Conservation (phyloP, 441 rosid genomes). For the Brassica balearica region DNA sequence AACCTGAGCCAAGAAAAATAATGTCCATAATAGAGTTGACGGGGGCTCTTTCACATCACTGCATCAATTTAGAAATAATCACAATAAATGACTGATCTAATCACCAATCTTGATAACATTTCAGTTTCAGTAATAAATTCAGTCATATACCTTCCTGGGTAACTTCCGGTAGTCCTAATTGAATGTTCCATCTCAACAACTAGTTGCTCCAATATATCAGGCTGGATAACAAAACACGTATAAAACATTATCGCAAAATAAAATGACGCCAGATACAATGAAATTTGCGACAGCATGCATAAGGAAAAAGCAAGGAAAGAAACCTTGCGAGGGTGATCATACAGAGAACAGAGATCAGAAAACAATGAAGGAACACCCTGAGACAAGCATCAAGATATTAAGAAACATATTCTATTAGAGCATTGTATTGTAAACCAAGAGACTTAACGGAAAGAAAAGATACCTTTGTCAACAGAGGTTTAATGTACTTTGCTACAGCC, state of each 20-base stretch:
- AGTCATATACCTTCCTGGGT: constrained; percentile 77
- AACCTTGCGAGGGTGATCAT: constrained; percentile 89
- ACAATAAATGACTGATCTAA: constrained; percentile 23
- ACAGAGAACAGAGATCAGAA: constrained; percentile 96
- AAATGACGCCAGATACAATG: constrained; percentile 21
- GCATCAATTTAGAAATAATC: constrained; percentile 44
- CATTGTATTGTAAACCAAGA: constrained; percentile 24
- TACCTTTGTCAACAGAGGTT: constrained; percentile 93
- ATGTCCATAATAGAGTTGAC: constrained; percentile 90
- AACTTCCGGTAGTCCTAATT: constrained; percentile 63
- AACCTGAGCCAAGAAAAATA: constrained; percentile 99
- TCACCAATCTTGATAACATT: constrained; percentile 5
- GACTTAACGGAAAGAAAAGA: constrained; percentile 14
- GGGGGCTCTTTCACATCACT: constrained; percentile 96
- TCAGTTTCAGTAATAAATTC: constrained; percentile 21
- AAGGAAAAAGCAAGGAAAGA: constrained; percentile 40
- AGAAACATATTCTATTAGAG: constrained; percentile 19
- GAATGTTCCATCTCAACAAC: constrained; percentile 91
- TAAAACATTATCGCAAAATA: constrained; percentile 5
- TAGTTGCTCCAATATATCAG: constrained; percentile 86
- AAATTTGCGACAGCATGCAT: constrained; percentile 18
- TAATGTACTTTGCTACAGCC: constrained; percentile 83
- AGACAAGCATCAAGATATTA: constrained; percentile 40
- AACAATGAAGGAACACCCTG: constrained; percentile 99
- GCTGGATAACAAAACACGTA: constrained; percentile 54